These are phyloP conservation scores for Tetrahymena thermophila DNA, from an alignment of 73 alveolate species.

Conservation along the genomic window DNA sequence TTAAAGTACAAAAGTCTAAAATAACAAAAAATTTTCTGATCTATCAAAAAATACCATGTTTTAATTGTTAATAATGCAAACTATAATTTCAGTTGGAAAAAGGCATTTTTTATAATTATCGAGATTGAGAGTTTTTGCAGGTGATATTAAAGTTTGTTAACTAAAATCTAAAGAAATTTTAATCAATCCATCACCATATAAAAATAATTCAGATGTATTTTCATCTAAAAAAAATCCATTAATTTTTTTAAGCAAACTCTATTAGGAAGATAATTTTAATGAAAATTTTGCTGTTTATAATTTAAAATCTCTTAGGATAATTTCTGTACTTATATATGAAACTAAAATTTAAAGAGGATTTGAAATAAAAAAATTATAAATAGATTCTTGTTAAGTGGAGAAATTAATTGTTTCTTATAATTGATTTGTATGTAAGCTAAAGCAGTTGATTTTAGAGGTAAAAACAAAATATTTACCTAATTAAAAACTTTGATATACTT, in stretches of 20 bases:
- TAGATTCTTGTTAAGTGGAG: neutral
- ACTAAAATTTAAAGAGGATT: neutral
- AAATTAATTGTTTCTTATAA: neutral
- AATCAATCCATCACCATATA: neutral
- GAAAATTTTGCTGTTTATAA: neutral
- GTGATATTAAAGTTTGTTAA: neutral
- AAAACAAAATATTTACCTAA: neutral
- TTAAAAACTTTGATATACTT: neutral
- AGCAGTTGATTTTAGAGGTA: neutral
- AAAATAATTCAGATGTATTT: neutral
- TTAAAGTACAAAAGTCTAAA: neutral
- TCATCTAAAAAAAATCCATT: neutral
- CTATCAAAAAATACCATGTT: neutral
- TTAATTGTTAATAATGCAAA: neutral
- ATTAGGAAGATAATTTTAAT: neutral
- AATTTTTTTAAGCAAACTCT: neutral
- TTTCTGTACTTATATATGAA: neutral
- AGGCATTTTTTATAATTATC: neutral
- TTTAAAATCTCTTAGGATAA: neutral
- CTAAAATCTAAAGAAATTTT: neutral
- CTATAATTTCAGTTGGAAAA: neutral
- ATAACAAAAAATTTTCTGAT: neutral
- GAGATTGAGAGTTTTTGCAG: neutral
- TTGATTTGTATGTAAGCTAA: neutral
- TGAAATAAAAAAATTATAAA: neutral